Conservation (phyloP, 495 filamentous ascomycete genomes). For the Thermothielavioides terrestris region DNA sequence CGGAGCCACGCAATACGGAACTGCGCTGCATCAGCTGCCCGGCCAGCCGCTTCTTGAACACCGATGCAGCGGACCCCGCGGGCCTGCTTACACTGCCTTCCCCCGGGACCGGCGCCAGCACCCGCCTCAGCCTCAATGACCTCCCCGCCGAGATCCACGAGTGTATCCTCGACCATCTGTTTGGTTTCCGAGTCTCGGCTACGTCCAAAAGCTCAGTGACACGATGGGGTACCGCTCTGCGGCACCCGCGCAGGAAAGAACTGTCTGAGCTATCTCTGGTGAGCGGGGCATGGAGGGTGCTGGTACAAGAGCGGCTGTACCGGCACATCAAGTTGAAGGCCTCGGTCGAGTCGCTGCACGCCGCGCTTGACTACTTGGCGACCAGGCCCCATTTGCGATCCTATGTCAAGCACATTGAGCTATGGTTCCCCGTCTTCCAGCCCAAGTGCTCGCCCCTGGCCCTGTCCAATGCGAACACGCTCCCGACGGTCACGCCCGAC, state of each 20-base stretch:
- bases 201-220: slow-evolving; percentile 45
- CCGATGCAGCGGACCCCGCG: slow-evolving; percentile 16
- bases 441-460: slow-evolving; percentile 36
- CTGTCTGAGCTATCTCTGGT: slow-evolving; percentile 58
- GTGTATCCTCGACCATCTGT: slow-evolving; percentile 58
- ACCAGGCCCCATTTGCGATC: slow-evolving; percentile 47
- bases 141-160: slow-evolving; percentile 66
- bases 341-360: slow-evolving; percentile 47
- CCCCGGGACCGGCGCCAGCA: slow-evolving; percentile 28
- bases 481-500: slow-evolving; percentile 40
- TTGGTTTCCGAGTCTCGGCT: slow-evolving; percentile 54
- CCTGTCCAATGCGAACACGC: slow-evolving; percentile 32
- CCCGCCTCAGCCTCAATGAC: slow-evolving; percentile 43
- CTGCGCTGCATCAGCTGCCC: slow-evolving; percentile 33
- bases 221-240: slow-evolving; percentile 55
- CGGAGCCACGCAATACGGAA: slow-evolving; percentile 36
- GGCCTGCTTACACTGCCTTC: slow-evolving; percentile 15
- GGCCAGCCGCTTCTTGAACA: slow-evolving; percentile 20
- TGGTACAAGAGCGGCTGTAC: slow-evolving; percentile 63
- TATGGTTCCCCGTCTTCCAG: slow-evolving; percentile 68
- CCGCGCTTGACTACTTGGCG: slow-evolving; percentile 50
- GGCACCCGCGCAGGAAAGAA: slow-evolving; percentile 57
- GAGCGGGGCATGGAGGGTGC: slow-evolving; percentile 49
- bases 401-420: slow-evolving; percentile 62
- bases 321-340: slow-evolving; percentile 68